phyloP scores from a whole-genome alignment of 176 grass and related monocot species.

The Leersia perrieri region DNA sequence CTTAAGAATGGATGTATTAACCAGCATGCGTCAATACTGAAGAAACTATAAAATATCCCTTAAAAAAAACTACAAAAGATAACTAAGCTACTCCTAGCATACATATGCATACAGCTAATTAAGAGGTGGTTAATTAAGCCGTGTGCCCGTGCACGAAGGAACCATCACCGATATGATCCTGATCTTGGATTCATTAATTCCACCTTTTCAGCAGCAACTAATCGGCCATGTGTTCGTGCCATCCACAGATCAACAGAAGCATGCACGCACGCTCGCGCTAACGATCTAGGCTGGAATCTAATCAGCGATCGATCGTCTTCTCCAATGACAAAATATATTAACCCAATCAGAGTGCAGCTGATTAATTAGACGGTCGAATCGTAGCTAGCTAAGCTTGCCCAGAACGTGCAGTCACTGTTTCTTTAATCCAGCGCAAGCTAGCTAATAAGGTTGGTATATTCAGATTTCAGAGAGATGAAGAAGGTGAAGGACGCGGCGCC shows the following conservation, averaged over 20 bases:
- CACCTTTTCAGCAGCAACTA: neutral
- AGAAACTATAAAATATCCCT: no score
- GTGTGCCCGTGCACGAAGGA: neutral
- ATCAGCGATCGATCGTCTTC: neutral
- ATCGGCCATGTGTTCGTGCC: neutral
- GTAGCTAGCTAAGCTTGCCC: neutral
- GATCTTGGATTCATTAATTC: neutral
- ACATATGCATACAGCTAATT: neutral
- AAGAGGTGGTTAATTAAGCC: neutral
- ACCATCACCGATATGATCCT: neutral
- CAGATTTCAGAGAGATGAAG: neutral
- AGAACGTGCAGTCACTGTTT: constrained; percentile 26
- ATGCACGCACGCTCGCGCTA: neutral
- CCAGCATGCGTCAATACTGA: neutral
- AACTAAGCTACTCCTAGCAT: neutral
- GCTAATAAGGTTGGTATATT: constrained; percentile 1
- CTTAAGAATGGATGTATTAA: neutral
- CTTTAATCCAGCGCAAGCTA: neutral
- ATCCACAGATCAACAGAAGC: neutral
- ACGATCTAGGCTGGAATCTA: constrained; percentile 37
- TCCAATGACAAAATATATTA: neutral
- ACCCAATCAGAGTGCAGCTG: neutral
- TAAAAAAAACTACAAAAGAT: no score
- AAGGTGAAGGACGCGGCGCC: neutral
- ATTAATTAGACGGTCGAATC: neutral